Conservation (phyloP, 2,329 filamentous ascomycete genomes). For the Paraphaeosphaeria minitans region DNA sequence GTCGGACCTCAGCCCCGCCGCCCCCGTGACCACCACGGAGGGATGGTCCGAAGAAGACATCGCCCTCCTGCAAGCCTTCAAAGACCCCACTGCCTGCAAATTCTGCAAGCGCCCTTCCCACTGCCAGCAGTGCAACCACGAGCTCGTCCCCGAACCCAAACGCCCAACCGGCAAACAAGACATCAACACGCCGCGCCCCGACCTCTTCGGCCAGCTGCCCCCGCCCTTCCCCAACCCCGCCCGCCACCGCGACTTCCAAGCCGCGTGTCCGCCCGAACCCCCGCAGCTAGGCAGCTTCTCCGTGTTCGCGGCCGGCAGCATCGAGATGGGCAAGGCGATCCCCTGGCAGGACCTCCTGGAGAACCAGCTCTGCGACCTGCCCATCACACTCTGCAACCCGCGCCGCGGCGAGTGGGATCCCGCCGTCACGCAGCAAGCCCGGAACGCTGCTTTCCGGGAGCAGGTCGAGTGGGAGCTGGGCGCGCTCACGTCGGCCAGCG, state of each 20-base stretch:
- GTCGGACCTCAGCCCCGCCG: neutral
- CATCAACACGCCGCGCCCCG: constrained; percentile 28
- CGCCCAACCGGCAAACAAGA: constrained; percentile 11
- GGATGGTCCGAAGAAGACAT: neutral
- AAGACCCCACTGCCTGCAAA: neutral
- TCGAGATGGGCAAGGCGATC: constrained; percentile 50
- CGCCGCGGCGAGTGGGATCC: constrained; percentile 62
- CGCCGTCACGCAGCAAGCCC: constrained; percentile 55
- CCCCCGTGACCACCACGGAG: neutral
- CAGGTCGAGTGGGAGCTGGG: constrained; percentile 68
- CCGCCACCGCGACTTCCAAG: constrained; percentile 18
- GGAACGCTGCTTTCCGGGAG: constrained; percentile 52
- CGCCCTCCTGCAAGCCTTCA: neutral
- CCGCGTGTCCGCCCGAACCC: constrained; percentile 20
- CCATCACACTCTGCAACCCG: constrained; percentile 64
- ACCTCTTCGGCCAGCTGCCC: constrained; percentile 28
- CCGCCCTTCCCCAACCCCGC: constrained; percentile 17
- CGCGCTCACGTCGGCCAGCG: constrained; percentile 58
- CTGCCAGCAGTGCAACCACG: constrained; percentile 7
- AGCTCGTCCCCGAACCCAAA: neutral
- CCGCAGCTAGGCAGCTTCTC: constrained; percentile 37
- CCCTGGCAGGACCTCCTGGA: constrained; percentile 61
- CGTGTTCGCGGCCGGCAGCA: constrained; percentile 66
- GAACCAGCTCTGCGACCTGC: constrained; percentile 46
- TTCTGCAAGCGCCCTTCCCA: constrained; percentile 12